These are phyloP conservation scores for Debaryomycetaceae sp. DNA, from an alignment of 1,139 yeast species.

Conservation along the genomic window DNA sequence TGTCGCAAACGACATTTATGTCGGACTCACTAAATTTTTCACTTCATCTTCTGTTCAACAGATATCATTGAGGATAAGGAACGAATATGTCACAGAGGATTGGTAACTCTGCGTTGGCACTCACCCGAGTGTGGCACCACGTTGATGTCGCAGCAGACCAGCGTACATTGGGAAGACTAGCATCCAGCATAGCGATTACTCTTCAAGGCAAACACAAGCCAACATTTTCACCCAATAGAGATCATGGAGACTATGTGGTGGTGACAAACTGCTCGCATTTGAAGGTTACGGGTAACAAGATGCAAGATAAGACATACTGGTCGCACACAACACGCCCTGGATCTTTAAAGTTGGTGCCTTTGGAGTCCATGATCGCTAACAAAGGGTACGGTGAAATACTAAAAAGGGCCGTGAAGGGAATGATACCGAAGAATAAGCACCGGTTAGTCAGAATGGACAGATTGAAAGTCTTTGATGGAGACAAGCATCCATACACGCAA, in stretches of 20 bases:
- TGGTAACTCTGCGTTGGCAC: conserved; percentile 66
- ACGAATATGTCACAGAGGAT: conserved; percentile 54
- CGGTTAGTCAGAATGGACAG: conserved; percentile 79
- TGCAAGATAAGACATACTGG: conserved; percentile 84
- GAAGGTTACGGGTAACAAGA: conserved; percentile 78
- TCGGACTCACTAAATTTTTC: conserved; percentile 4
- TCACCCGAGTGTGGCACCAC: conserved; percentile 93
- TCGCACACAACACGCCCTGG: conserved; percentile 92
- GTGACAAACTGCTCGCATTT: conserved; percentile 87
- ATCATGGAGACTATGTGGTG: conserved; percentile 95
- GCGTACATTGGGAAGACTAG: conserved; percentile 89
- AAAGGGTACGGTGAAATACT: conserved; percentile 84
- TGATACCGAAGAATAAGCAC: conserved; percentile 90
- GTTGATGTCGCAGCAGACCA: conserved; percentile 83
- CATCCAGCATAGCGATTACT: conserved; percentile 81
- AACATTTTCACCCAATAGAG: conserved; percentile 66
- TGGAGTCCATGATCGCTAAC: conserved; percentile 73
- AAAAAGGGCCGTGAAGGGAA: conserved; percentile 85
- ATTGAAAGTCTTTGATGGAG: conserved; percentile 82
- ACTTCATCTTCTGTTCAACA: background rate
- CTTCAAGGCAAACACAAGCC: conserved; percentile 97
- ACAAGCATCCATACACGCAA: conserved; percentile 79
- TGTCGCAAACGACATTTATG: conserved; percentile 6
- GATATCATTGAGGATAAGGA: background rate
- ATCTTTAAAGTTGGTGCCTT: conserved; percentile 74